Percentiles rank a stretch among this genome's conserved stretches.
phyloP scores from a whole-genome alignment of 768 basidiomycete species.

The Lactifluus piperatus region DNA sequence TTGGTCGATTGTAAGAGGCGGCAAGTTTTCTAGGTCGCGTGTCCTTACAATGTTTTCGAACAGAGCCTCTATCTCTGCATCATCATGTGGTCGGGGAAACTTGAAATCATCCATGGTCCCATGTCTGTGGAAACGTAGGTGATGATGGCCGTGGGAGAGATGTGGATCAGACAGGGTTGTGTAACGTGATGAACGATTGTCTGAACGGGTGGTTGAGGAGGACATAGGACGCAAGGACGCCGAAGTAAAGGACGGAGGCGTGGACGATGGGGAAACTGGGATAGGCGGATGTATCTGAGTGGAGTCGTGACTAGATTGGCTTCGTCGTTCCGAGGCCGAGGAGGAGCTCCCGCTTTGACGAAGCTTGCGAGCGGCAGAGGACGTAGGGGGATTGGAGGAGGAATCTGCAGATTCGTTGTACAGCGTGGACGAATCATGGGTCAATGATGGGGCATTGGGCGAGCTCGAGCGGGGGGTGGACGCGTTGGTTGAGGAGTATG shows the following conservation, averaged over 20 bases:
- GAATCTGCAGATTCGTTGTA: constrained; percentile 42
- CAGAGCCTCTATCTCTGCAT: constrained; percentile 69
- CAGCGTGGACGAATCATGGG: constrained; percentile 50
- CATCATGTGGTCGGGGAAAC: constrained; percentile 68
- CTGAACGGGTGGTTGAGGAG: constrained; percentile 39
- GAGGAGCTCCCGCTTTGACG: constrained; percentile 45
- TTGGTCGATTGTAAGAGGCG: constrained; percentile 60
- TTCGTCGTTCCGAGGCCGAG: constrained; percentile 34
- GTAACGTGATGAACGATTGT: constrained; percentile 56
- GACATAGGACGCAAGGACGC: constrained; percentile 27
- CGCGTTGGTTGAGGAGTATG: constrained; percentile 35
- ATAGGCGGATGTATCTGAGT: constrained; percentile 34
- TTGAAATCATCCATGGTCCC: constrained; percentile 48
- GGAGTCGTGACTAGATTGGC: constrained; percentile 47
- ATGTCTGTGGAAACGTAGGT: constrained; percentile 30
- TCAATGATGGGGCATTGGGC: constrained; percentile 40
- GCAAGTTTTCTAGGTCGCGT: constrained; percentile 54
- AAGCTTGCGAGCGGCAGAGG: constrained; percentile 33
- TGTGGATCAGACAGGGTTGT: constrained; percentile 47
- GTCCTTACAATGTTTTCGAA: constrained; percentile 72
- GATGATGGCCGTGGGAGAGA: constrained; percentile 46
- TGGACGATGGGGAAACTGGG: constrained; percentile 23
- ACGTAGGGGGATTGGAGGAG: constrained; percentile 26
- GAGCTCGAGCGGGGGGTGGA: constrained; percentile 38
- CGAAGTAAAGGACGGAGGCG: constrained; percentile 15